These are phyloP conservation scores for Craterostigma plantagineum DNA, from an alignment of 257 asterid species.

Conservation along the genomic window DNA sequence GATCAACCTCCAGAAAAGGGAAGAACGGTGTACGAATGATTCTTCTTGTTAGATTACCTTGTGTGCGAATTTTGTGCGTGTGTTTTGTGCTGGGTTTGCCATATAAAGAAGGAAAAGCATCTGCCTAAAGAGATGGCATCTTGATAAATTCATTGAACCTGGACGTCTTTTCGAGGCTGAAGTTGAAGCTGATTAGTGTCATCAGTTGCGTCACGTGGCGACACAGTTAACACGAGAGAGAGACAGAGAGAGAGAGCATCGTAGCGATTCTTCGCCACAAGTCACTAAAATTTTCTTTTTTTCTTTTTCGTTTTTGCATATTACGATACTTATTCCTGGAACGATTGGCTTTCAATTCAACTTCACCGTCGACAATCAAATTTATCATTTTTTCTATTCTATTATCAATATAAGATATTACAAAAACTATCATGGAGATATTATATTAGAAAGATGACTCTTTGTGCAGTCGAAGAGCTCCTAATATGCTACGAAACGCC, in stretches of 20 bases:
- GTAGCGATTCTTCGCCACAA: no score
- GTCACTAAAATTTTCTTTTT: no score
- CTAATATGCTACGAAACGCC: no score
- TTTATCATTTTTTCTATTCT: no score
- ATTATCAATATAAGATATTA: no score
- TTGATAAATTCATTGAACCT: constrained; percentile 46
- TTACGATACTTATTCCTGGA: no score
- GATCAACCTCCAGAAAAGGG: not conserved
- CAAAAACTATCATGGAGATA: no score
- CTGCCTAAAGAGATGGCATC: constrained; percentile 7
- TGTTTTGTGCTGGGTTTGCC: not conserved
- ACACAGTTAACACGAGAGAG: not conserved
- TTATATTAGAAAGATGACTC: no score
- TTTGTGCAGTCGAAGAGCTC: no score
- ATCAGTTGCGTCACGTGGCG: constrained; percentile 32
- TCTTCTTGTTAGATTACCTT: not conserved
- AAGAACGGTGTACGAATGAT: not conserved
- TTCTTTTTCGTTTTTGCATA: no score
- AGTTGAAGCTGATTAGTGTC: constrained; percentile 4
- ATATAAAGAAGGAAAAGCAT: not conserved
- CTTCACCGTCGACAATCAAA: no score
- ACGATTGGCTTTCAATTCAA: no score
- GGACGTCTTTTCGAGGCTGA: constrained; percentile 28
- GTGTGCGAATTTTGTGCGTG: not conserved
- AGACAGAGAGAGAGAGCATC: constrained; percentile 6